Conservation (phyloP, 345 rosid genomes). For the Citrus reticulata region DNA sequence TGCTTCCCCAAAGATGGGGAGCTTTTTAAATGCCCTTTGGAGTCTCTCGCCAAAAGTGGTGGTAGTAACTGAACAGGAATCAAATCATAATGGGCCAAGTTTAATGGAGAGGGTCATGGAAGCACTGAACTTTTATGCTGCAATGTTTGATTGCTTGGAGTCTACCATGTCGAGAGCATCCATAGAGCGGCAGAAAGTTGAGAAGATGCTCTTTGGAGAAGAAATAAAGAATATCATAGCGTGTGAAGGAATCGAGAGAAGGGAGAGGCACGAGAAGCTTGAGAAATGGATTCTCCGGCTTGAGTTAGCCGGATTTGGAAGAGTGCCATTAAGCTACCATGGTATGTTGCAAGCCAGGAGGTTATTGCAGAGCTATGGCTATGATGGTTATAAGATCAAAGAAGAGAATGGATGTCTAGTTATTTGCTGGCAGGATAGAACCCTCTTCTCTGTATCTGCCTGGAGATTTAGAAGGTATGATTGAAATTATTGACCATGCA, state of each 20-base stretch:
- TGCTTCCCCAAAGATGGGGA: constrained; percentile 43
- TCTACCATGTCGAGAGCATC: constrained; percentile 50
- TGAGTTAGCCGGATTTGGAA: constrained; percentile 57
- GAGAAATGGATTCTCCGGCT: constrained; percentile 68
- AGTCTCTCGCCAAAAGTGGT: constrained; percentile 60
- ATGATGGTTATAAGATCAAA: constrained; percentile 57
- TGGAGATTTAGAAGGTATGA: constrained; percentile 55
- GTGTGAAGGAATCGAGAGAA: constrained; percentile 61
- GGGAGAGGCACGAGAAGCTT: constrained; percentile 68
- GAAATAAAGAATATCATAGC: constrained; percentile 72
- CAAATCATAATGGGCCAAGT: constrained; percentile 47
- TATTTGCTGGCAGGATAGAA: constrained; percentile 62
- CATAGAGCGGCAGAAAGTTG: constrained; percentile 57
- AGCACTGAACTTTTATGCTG: constrained; percentile 61
- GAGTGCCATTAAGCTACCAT: constrained; percentile 57
- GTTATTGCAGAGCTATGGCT: constrained; percentile 52
- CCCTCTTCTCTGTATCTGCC: constrained; percentile 60
- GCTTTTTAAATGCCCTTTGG: constrained; percentile 49
- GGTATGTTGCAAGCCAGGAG: constrained; percentile 57
- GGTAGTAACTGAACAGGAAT: constrained; percentile 69
- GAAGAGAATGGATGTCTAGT: constrained; percentile 56
- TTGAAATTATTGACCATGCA: constrained; percentile 13
- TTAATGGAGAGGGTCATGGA: constrained; percentile 57
- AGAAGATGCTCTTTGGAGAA: constrained; percentile 70
- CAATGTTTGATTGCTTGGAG: constrained; percentile 67